A percentile compares a stretch with the other conserved stretches of the same genome.
Conservation (phyloP, 2,329 filamentous ascomycete genomes). For the Pyricularia sp. region DNA sequence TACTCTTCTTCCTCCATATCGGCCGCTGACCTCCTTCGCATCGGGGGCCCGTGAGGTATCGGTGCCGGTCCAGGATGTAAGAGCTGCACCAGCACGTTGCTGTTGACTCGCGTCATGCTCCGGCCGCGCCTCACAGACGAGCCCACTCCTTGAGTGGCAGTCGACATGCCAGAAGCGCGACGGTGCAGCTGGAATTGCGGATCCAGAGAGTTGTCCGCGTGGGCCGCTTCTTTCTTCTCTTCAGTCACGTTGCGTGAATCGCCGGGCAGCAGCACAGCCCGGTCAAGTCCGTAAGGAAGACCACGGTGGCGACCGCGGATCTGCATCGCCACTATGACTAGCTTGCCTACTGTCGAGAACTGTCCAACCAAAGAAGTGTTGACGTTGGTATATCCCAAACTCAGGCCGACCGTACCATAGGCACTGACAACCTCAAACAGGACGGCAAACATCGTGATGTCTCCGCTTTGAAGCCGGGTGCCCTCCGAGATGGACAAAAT, state of each 20-base stretch:
- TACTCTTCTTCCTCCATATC: neutral
- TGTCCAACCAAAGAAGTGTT: conserved; percentile 77
- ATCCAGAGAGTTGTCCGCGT: conserved; percentile 21
- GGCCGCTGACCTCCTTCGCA: neutral
- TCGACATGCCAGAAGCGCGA: conserved; percentile 25
- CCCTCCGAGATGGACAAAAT: conserved; percentile 88
- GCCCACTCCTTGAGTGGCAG: conserved; percentile 17
- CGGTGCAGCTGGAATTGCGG: conserved; percentile 19
- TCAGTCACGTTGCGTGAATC: conserved; percentile 46
- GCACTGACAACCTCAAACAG: conserved; percentile 85
- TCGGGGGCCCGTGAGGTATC: neutral
- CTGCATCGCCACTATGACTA: conserved; percentile 61
- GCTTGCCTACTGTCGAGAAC: conserved; percentile 65
- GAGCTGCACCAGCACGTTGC: conserved; percentile 34
- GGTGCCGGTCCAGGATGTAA: conserved; percentile 36
- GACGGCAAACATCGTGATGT: conserved; percentile 60
- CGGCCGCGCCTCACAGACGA: conserved; percentile 17
- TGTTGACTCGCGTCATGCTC: conserved; percentile 28
- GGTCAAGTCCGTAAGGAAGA: conserved; percentile 56
- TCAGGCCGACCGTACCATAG: conserved; percentile 90
- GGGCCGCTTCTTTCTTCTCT: conserved; percentile 23
- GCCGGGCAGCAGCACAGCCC: conserved; percentile 50
- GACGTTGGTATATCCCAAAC: conserved; percentile 66
- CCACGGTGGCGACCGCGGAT: conserved; percentile 61
- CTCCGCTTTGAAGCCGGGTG: conserved; percentile 47